A percentile compares a stretch with the other conserved stretches of the same genome.
These are phyloP conservation scores for Stromatinia cepivora DNA, from an alignment of 2,329 filamentous ascomycete species.

Conservation along the genomic window DNA sequence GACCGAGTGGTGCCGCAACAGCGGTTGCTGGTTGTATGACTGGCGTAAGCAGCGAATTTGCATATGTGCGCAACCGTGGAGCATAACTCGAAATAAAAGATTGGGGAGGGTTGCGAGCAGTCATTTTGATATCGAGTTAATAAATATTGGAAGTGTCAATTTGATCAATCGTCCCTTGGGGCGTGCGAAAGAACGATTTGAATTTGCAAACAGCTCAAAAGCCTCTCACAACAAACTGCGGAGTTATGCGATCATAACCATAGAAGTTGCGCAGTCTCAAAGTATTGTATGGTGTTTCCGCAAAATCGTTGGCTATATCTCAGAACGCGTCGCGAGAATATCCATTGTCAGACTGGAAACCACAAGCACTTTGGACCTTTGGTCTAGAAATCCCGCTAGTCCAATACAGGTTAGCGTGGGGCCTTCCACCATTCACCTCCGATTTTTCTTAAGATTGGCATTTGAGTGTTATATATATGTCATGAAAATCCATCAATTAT, in stretches of 20 bases:
- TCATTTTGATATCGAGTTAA: slow-evolving; percentile 30
- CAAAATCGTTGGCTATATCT: slow-evolving; percentile 4
- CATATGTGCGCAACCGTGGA: slow-evolving; percentile 84
- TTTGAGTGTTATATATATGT: too few relatives aligned
- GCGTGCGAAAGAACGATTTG: slow-evolving; percentile 1
- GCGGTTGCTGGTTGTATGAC: slow-evolving; percentile 70
- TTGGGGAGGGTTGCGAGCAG: slow-evolving; percentile 59
- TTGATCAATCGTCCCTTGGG: background rate
- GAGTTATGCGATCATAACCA: slow-evolving; percentile 13
- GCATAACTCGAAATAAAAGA: slow-evolving; percentile 91
- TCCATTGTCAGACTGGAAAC: slow-evolving; percentile 1
- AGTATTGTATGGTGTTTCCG: background rate
- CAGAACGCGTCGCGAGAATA: slow-evolving; percentile 16
- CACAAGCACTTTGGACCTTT: background rate
- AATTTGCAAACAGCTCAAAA: slow-evolving; percentile 11
- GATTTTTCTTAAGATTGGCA: background rate
- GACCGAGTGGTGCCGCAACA: slow-evolving; percentile 64
- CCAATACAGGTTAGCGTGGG: background rate
- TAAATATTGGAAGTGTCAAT: background rate
- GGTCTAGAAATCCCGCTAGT: background rate
- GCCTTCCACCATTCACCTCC: background rate
- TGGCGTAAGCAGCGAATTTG: slow-evolving; percentile 86
- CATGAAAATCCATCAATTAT: background rate
- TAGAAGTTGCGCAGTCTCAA: slow-evolving; percentile 3
- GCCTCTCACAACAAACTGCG: background rate